Percentiles rank a stretch among this genome's conserved stretches.
Conservation (phyloP, 2,329 filamentous ascomycete genomes). For the Didymellaceae sp. region DNA sequence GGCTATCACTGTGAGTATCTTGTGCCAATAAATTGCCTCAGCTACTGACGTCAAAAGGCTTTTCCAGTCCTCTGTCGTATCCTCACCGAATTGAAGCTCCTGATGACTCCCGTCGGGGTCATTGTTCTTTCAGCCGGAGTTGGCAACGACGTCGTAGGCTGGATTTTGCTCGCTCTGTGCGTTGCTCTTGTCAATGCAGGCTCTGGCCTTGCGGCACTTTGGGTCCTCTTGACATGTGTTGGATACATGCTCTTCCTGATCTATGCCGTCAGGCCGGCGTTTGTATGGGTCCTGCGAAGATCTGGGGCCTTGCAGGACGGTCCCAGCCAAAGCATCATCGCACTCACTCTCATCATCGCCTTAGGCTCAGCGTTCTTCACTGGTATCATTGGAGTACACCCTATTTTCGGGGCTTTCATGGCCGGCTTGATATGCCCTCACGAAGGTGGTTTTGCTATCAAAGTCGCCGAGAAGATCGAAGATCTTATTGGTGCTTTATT, state of each 20-base stretch:
- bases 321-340: constrained; percentile 83
- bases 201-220: constrained; percentile 81
- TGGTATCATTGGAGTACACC: constrained; percentile 87
- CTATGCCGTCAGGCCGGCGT: constrained; percentile 73
- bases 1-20: constrained; percentile 75
- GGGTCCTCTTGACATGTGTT: constrained; percentile 76
- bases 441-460: constrained; percentile 88
- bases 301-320: constrained; percentile 85
- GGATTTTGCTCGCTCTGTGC: constrained; percentile 91
- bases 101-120: constrained; percentile 82
- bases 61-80: constrained; percentile 95
- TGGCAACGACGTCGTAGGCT: constrained; percentile 86
- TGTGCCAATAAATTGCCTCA: too few relatives aligned
- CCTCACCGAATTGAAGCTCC: constrained; percentile 85
- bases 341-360: constrained; percentile 79
- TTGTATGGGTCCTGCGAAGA: constrained; percentile 75
- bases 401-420: constrained; percentile 93
- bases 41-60: constrained; percentile 52
- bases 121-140: constrained; percentile 91
- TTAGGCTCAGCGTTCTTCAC: constrained; percentile 86
- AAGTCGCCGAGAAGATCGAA: constrained; percentile 91
- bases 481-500: constrained; percentile 86
- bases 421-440: constrained; percentile 89
- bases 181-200: constrained; percentile 91
- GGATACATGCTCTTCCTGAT: constrained; percentile 80